These are phyloP conservation scores for Allium sativum DNA, from an alignment of 106 monocot genomes.

Conservation along the genomic window DNA sequence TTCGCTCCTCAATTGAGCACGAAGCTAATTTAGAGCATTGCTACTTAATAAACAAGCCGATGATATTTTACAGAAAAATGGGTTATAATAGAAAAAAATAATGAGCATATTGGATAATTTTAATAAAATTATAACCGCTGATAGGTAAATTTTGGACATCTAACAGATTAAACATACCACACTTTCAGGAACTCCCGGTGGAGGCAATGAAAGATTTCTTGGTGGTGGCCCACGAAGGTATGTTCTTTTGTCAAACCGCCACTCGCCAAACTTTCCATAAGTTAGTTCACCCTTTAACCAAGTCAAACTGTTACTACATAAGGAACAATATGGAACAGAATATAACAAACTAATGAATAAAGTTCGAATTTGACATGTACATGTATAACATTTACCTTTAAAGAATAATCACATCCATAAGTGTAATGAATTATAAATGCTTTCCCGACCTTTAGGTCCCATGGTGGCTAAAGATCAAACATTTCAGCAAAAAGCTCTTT, in stretches of 20 bases:
- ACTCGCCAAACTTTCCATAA: conserved; percentile 91
- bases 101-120: too few relatives aligned
- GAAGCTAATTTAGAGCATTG: too few relatives aligned
- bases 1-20: too few relatives aligned
- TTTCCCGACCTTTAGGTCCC: conserved; percentile 1
- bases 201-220: conserved; percentile 82
- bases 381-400: conserved; percentile 3
- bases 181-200: conserved; percentile 95
- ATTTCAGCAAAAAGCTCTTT: neutral
- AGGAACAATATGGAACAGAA: neutral
- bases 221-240: conserved; percentile 66
- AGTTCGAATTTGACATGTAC: neutral
- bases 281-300: conserved; percentile 68
- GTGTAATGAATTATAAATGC: conserved; percentile 10
- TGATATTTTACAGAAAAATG: too few relatives aligned
- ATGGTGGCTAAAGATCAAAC: conserved; percentile 4
- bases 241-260: conserved; percentile 98
- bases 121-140: too few relatives aligned
- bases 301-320: neutral
- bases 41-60: too few relatives aligned
- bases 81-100: too few relatives aligned
- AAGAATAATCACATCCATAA: conserved; percentile 8
- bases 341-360: neutral
- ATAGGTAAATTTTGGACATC: too few relatives aligned
- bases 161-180: conserved; percentile 55